A percentile compares a stretch with the other conserved stretches of the same genome.
phyloP scores from a whole-genome alignment of 768 basidiomycete genomes.

The Mycena belliarum region DNA sequence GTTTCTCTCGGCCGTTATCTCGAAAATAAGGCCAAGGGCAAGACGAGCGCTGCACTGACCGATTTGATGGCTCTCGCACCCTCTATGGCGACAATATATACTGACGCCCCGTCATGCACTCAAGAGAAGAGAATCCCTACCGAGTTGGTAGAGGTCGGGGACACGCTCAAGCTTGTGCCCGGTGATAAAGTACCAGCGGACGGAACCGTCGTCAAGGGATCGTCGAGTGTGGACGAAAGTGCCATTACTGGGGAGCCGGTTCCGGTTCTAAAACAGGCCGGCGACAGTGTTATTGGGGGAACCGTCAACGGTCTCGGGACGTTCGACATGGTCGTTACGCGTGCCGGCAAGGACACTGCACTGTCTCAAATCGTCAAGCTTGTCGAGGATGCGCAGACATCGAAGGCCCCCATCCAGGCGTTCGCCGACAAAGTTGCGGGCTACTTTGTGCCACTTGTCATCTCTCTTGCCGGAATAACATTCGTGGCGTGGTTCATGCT shows the following conservation, averaged over 20 bases:
- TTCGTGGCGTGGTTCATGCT: constrained; percentile 84
- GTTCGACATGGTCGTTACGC: constrained; percentile 93
- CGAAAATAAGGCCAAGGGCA: constrained; percentile 96
- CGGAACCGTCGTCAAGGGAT: constrained; percentile 84
- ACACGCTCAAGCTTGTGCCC: constrained; percentile 90
- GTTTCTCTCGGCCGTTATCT: constrained; percentile 93
- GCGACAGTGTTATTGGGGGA: constrained; percentile 90
- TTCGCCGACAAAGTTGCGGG: constrained; percentile 95
- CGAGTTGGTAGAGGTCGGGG: constrained; percentile 92
- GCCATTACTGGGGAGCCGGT: constrained; percentile 95
- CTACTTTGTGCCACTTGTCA: constrained; percentile 91
- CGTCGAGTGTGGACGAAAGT: constrained; percentile 91
- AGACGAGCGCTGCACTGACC: constrained; percentile 93
- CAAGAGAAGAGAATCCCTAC: constrained; percentile 91
- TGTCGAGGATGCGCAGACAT: constrained; percentile 97
- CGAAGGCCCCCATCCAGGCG: constrained; percentile 96
- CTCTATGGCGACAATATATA: constrained; percentile 94
- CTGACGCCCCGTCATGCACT: constrained; percentile 76
- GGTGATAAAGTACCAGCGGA: constrained; percentile 98
- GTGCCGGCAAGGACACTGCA: constrained; percentile 95
- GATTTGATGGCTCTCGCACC: constrained; percentile 96
- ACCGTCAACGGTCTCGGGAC: constrained; percentile 98
- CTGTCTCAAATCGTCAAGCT: constrained; percentile 94
- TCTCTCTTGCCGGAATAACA: constrained; percentile 77
- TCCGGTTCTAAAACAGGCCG: constrained; percentile 80